Evolutionary conservation across 306 rosid genomes (phyloP).

Genomic region (Trifolium repens): DNA sequence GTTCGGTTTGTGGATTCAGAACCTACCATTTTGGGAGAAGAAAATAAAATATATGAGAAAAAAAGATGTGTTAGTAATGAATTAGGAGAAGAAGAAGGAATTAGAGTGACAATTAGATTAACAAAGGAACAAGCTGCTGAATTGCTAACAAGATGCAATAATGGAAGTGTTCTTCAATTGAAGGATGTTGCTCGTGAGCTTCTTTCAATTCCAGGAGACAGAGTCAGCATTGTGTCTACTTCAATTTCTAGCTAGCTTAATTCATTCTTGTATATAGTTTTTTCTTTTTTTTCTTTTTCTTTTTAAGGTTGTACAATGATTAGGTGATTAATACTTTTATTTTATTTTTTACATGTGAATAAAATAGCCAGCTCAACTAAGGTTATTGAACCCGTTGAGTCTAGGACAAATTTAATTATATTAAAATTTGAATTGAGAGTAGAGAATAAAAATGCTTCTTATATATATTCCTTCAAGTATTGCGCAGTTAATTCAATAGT

Average conservation of each 20-base stretch:
- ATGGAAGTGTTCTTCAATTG: constrained; percentile 61
- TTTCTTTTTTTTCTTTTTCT: background rate
- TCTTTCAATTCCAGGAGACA: constrained; percentile 37
- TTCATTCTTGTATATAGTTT: constrained; percentile 1
- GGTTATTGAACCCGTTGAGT: background rate
- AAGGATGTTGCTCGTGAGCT: constrained; percentile 60
- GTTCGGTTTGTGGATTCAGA: constrained; percentile 45
- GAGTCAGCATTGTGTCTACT: constrained; percentile 28
- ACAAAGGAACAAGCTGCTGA: constrained; percentile 72
- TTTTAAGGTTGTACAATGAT: background rate
- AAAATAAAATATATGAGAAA: background rate
- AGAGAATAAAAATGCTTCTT: no score
- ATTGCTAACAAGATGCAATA: constrained; percentile 62
- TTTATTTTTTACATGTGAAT: background rate
- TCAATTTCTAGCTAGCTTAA: background rate
- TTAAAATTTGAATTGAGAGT: no score
- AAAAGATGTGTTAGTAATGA: background rate
- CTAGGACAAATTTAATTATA: no score
- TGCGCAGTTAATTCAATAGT: no score
- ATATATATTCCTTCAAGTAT: no score
- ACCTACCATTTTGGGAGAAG: constrained; percentile 54
- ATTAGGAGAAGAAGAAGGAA: constrained; percentile 30
- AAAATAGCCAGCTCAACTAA: background rate
- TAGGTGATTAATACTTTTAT: background rate
- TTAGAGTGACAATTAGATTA: constrained; percentile 67